Base-by-base conservation (phyloP, 352 stramenopile species). In the Thalassiosira pacifica region DNA sequence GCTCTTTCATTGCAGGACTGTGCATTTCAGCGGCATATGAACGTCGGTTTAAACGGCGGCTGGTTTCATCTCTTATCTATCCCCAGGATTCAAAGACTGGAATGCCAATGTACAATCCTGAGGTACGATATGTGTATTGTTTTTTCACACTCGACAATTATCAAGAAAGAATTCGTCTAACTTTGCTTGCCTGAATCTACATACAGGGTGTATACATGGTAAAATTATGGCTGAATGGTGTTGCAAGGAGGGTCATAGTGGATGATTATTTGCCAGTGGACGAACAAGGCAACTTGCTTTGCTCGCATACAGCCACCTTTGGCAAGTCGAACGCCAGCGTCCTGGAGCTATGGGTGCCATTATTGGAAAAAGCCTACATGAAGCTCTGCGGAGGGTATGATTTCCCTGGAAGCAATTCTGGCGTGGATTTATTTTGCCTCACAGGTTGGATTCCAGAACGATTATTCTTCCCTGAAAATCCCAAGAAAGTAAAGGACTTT, bases 291-390 rank as follows among this genome's bases (percentile, higher is more conserved):
- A 93, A 92, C 13, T 76, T 94, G 31, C 70, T 95, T n/a, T 94
- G 92, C 69, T 92, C 85, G 22, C 76, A 93, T 66, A 93, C 84
- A 5, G 83, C 31, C 19, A 48, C 52, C 48, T 13, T 71, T 2
- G 74, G 37, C 66, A 75, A 55, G 24, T 40, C 18, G 3, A 73
- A 75, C 40, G n/a, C n/a, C n/a, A 31, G 6, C 29, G 37, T 77
- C 18, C 74, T 95, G 24, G 95, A 97, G 86, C 70, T 97, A 16
- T 97, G 95, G 94, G 97, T 99, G n/a, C 97, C 94, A 76, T 93
- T 99, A 16, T 97, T 99, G 34, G 98, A 99, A 93, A 99, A 99
- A 82, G 98, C 98, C 1, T 99, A 99, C 78, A 92, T 99, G 80
- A 99, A 99, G 87, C 92, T 99, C 5, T 97, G 97, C 71, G 98